These are phyloP conservation scores for Russula abietina DNA, from an alignment of 768 basidiomycete genomes.

Conservation along the genomic window DNA sequence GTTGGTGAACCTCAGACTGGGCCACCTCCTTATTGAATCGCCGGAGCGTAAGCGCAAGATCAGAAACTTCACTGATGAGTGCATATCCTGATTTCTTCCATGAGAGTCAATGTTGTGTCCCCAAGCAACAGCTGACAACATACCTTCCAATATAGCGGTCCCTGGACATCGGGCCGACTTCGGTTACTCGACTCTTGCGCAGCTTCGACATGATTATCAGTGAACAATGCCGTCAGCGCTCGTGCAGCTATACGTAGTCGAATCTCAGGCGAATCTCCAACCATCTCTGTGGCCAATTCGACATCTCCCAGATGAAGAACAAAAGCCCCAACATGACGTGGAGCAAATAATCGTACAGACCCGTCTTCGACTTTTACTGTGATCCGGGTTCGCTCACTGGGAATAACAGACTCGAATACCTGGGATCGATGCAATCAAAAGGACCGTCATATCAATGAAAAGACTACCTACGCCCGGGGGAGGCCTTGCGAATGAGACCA, in stretches of 20 bases:
- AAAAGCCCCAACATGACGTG: slow-evolving; percentile 56
- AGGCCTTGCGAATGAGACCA: slow-evolving; percentile 63
- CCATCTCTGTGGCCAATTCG: slow-evolving; percentile 66
- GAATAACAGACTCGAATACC: slow-evolving; percentile 92
- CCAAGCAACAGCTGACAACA: slow-evolving; percentile 24
- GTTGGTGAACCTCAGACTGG: slow-evolving; percentile 12
- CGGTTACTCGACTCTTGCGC: slow-evolving; percentile 27
- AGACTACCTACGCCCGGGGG: slow-evolving; percentile 72
- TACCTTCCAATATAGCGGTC: slow-evolving; percentile 57
- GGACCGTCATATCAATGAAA: neutral
- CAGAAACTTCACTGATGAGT: slow-evolving; percentile 51
- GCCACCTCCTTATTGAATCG: slow-evolving; percentile 4
- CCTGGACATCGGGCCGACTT: slow-evolving; percentile 1
- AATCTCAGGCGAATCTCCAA: slow-evolving; percentile 57
- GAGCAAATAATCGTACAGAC: slow-evolving; percentile 55
- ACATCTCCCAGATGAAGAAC: slow-evolving; percentile 59
- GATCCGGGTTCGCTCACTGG: slow-evolving; percentile 76
- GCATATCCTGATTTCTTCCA: slow-evolving; percentile 61
- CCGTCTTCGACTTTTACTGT: slow-evolving; percentile 59
- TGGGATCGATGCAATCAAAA: slow-evolving; percentile 29
- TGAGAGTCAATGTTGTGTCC: neutral
- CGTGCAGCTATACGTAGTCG: slow-evolving; percentile 45
- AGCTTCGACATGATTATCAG: slow-evolving; percentile 44
- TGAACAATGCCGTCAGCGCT: slow-evolving; percentile 45
- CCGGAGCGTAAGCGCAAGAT: slow-evolving; percentile 32